Evolutionary conservation across 192 early-diverging fungal species (phyloP).

Genomic region (Coemansia sp.): DNA sequence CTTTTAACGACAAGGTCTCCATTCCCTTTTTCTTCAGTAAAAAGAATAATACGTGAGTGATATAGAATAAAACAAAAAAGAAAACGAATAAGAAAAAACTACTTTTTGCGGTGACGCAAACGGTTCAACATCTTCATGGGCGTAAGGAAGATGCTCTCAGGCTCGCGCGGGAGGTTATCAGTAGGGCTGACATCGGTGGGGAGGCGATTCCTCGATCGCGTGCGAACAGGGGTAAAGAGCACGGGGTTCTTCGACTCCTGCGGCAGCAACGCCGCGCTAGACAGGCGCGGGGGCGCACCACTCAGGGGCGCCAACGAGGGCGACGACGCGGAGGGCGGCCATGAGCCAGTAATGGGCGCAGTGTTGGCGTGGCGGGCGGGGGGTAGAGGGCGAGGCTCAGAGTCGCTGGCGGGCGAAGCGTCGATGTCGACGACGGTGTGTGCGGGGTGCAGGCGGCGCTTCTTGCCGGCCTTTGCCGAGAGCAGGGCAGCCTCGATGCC

Average conservation of each 20-base stretch:
- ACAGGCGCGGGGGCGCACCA: not conserved
- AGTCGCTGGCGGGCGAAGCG: not conserved
- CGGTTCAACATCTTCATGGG: conserved; percentile 53
- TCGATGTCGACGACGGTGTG: conserved; percentile 25
- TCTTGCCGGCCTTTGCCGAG: conserved; percentile 6
- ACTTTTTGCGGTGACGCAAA: conserved; percentile 47
- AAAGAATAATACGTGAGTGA: too few species aligned
- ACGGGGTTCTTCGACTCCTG: conserved; percentile 39
- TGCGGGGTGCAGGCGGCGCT: conserved; percentile 36
- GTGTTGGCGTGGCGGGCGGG: too few species aligned
- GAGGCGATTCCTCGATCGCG: conserved; percentile 8
- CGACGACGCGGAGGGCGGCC: not conserved
- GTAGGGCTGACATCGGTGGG: not conserved
- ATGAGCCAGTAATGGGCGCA: not conserved
- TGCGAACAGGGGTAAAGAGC: conserved; percentile 40
- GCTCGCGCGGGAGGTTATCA: not conserved
- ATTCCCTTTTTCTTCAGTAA: too few species aligned
- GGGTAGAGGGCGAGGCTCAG: not conserved
- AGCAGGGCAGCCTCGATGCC: not conserved
- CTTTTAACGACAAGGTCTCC: too few species aligned
- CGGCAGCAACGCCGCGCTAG: too few species aligned
- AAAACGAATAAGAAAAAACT: not conserved
- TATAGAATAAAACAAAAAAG: not conserved
- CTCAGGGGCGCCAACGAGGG: not conserved
- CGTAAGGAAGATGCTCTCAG: conserved; percentile 38